Base-by-base conservation (phyloP, 805 yeast species). In the Clavispora santaluciae region DNA sequence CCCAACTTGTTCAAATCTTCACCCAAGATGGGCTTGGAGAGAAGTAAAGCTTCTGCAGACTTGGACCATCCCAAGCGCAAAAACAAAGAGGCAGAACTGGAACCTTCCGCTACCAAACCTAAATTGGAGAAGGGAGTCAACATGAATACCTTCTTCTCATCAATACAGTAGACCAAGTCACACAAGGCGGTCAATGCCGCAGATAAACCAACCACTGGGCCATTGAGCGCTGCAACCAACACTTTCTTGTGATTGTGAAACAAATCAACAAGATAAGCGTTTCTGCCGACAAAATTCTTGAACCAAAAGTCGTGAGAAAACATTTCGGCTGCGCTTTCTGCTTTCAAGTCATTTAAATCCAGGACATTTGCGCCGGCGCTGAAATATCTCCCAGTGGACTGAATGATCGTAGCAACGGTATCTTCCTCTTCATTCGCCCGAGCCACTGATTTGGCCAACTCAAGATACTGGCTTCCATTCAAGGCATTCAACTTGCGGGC, bases 61-160 rank as follows among this genome's bases (percentile, higher is more conserved):
- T 71, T 74, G 45, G 86, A 78, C 65, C 79, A 68, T 2, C 95
- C 95, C 43, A 88, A 65, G 54, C 95, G 74, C 50, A 70, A 59
- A 18, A 85, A 79, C 39, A 88, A 69, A 4, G 91, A 77, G 7
- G 79, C 74, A 12, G 87, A 77, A 1, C 86, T 66, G 4, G 81
- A 86, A 41, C 95, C 95, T 61, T 88, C 96, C 45, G 84, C 78
- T 2, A 85, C 89, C 51, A 88, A 73, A 2, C 95, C 95, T 50
- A 88, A 72, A 56, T 82, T 83, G 33, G 89, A 79, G 62, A 88
- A 88, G 6, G 96, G 96, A 12, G 81, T 73, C 54, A 81, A 73
- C 46, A 87, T 55, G 54, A 63, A 79, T 44, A 79, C 75, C 37
- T 76, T 73, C 28, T 72, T 66, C 35, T 72, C 75, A 52, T 81